Percentiles rank a stretch among this genome's conserved stretches.
Evolutionary conservation across 495 filamentous ascomycete genomes (phyloP).

Genomic region (Penicillium canescens): DNA sequence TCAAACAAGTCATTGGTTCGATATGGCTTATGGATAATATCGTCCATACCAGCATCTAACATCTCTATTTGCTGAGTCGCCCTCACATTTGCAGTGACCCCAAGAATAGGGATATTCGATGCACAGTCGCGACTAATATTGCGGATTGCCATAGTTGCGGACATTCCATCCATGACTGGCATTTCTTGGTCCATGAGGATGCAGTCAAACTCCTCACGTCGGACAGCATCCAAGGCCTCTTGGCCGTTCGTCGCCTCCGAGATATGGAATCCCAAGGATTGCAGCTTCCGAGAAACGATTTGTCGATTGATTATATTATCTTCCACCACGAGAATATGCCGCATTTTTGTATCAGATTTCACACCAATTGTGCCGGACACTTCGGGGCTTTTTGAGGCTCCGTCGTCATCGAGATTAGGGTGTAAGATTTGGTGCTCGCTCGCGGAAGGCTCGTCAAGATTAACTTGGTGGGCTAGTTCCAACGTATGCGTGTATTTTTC

Average conservation of each 20-base stretch:
- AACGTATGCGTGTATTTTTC: conserved; percentile 9
- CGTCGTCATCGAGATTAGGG: not conserved
- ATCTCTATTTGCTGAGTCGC: conserved; percentile 66
- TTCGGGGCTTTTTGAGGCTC: not conserved
- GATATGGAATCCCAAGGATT: conserved; percentile 62
- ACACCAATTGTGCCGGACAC: not conserved
- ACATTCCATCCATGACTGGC: conserved; percentile 79
- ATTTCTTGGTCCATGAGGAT: conserved; percentile 85
- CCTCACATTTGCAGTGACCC: conserved; percentile 75
- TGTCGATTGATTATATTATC: conserved; percentile 79
- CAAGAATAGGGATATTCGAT: conserved; percentile 68
- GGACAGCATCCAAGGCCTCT: conserved; percentile 62
- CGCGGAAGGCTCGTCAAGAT: not conserved
- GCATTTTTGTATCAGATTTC: not conserved
- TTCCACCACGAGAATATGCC: conserved; percentile 70
- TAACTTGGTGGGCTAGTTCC: not conserved
- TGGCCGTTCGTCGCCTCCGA: conserved; percentile 72
- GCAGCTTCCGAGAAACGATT: conserved; percentile 64
- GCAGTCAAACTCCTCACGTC: conserved; percentile 44
- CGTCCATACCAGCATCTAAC: conserved; percentile 72
- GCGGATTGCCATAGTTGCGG: conserved; percentile 66
- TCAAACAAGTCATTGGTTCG: conserved; percentile 67
- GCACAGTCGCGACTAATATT: conserved; percentile 53
- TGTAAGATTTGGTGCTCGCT: not conserved
- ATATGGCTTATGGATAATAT: conserved; percentile 81